Conservation (phyloP, 148 eudicot genomes). For the Euryodendron excelsum region DNA sequence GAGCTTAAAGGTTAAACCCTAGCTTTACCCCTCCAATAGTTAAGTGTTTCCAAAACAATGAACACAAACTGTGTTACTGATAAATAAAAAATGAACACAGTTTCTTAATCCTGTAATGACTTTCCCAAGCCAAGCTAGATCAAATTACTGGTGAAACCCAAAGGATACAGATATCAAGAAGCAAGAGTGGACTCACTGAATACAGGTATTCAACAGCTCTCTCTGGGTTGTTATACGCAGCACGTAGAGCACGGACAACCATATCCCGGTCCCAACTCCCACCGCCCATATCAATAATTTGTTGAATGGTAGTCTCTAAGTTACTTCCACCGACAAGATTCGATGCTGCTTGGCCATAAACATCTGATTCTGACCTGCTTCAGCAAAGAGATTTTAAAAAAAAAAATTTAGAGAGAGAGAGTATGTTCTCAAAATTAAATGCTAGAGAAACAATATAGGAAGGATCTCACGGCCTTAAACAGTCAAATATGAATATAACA, state of each 20-base stretch:
- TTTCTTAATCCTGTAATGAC: background rate
- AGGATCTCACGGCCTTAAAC: background rate
- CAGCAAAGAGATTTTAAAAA: background rate
- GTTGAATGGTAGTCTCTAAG: slow-evolving; percentile 66
- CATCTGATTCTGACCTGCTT: slow-evolving; percentile 52
- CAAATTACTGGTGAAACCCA: slow-evolving; percentile 5
- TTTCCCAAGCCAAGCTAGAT: background rate
- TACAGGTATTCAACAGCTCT: slow-evolving; percentile 91
- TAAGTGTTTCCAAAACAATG: background rate
- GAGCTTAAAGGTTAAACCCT: background rate
- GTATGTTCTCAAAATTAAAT: background rate
- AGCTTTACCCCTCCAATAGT: background rate
- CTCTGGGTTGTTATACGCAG: slow-evolving; percentile 90
- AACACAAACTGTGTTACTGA: background rate
- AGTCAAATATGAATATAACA: slow-evolving; percentile 5
- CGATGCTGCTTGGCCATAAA: slow-evolving; percentile 82
- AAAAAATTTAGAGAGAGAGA: background rate
- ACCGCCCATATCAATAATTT: slow-evolving; percentile 92
- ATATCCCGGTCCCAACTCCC: slow-evolving; percentile 93
- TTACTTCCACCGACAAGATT: slow-evolving; percentile 75
- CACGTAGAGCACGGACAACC: slow-evolving; percentile 78
- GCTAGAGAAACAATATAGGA: background rate
- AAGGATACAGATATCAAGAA: background rate
- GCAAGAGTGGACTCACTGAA: slow-evolving; percentile 49
- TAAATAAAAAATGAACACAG: no score